Base-by-base conservation (phyloP, 306 rosid species). In the Prunus armeniaca region DNA sequence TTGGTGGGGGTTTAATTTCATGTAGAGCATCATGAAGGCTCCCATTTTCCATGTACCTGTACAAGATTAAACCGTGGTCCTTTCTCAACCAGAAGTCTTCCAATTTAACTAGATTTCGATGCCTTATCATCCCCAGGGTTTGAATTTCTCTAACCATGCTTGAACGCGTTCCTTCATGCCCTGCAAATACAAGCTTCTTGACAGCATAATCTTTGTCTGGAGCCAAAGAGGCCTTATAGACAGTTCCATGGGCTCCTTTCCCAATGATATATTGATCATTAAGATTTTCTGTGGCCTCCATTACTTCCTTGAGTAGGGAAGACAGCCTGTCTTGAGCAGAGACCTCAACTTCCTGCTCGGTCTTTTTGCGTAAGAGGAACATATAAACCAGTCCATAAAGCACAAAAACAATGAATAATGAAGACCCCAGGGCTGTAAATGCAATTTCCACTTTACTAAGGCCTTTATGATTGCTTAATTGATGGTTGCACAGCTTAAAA, bases 181-280 rank as follows among this genome's bases (percentile, higher is more conserved):
- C 87, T 2, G 73, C 68, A 77, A 83, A 87, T 66, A 62, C 83
- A 60, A 94, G 68, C 88, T 90, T 91, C 87, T 94, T 94, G 61
- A 87, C 86, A 2, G 96, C 98, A 81, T 65, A 90, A 74, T 73
- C 84, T 60, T 76, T 57, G 75, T 83, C 76, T 19, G 88, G 79
- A 66, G 77, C 80, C 28, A 87, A 38, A 17, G 69, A 52, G 63
- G 93, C 97, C 84, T 85, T 89, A 56, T 94, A 94, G 51, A 94
- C 96, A 55, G 84, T 81, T 83, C 98, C 97, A 68, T 94, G 97
- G 14, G 93, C 94, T 81, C 98, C 97, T 85, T 84, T 85, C n/a
- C 98, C 98, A 6, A 91, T 86, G 20, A 94, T 41, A 82, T 79
- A 85, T 60, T 51, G 75, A 24, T 86, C 97, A 67, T 81, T 82